Evolutionary conservation across 1,284 basidiomycete genomes (phyloP), one percentile per base, ranked within the genome.

Genomic region (Marasmius tenuissimus): DNA sequence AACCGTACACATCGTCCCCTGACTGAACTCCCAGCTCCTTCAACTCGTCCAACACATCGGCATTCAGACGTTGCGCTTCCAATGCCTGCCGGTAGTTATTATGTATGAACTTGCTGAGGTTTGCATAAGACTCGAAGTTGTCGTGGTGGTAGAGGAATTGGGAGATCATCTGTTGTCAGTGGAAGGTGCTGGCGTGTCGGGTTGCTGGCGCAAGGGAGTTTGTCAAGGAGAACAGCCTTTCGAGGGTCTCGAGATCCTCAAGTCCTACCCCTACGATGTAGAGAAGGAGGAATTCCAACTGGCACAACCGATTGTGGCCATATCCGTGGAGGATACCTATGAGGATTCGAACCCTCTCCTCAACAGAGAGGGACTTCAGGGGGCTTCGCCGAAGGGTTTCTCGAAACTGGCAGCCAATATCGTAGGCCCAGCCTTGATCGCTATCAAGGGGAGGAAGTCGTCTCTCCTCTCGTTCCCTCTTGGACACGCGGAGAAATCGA

Each of bases 231-330:
- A 70, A 71, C 3, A 64, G 51, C 22, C 61, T 59, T 50, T 71
- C 67, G 50, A 62, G 64, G 12, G 47, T 62, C 42, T 69, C 67
- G 12, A 65, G 57, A 48, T 67, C 66, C 51, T 71, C 69, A 16
- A 70, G 53, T 1, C 69, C 69, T 16, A 52, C 45, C 10, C 59
- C 61, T 11, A 53, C 33, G 42, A 62, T 56, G 33, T 66, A 66
- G 1, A 59, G 27, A 27, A 58, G 48, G 5, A 61, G 49, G 20
- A 60, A 60, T 14, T 45, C 42, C 12, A 45, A 5, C 42, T 73
- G 70, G 63, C 72, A 71, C 10, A 63, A 47, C 9, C 68, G 64
- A 12, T 65, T 62, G 48, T 74, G 71, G 0, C 65, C 68, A 57
- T 71, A 63, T 1, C 68, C 69, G 42, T 71, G 69, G 49, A 70